These are phyloP conservation scores for Ophiognomonia clavigignenti-juglandacearum DNA, from an alignment of 2,329 filamentous ascomycete species.

Conservation along the genomic window DNA sequence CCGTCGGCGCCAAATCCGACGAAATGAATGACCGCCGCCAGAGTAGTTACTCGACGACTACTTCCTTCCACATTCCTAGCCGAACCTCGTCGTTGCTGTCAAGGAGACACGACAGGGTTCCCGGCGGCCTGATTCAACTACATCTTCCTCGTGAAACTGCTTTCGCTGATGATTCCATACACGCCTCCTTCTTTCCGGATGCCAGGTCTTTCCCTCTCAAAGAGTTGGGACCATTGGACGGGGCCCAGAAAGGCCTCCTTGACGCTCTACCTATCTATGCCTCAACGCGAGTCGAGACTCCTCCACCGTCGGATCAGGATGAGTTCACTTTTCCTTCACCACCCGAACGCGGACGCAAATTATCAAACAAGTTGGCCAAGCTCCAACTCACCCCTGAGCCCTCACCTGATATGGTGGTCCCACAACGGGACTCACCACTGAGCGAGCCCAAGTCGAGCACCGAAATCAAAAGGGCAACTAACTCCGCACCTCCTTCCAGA, in stretches of 20 bases:
- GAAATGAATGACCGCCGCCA: slow-evolving; percentile 11
- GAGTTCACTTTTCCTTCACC: slow-evolving; percentile 13
- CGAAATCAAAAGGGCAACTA: slow-evolving; percentile 3
- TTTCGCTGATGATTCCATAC: neutral
- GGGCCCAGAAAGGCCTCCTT: slow-evolving; percentile 6
- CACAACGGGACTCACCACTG: slow-evolving; percentile 10
- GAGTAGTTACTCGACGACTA: slow-evolving; percentile 8
- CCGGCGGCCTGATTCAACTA: slow-evolving; percentile 11
- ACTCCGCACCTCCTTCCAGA: slow-evolving; percentile 2
- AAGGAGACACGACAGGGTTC: slow-evolving; percentile 17
- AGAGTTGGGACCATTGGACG: neutral
- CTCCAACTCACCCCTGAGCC: slow-evolving; percentile 13
- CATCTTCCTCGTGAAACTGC: slow-evolving; percentile 13
- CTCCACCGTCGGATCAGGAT: slow-evolving; percentile 18
- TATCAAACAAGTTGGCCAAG: slow-evolving; percentile 1
- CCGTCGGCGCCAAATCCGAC: slow-evolving; percentile 1
- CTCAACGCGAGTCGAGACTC: slow-evolving; percentile 14
- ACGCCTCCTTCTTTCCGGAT: neutral
- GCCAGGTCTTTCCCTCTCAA: neutral
- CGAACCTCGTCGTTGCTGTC: slow-evolving; percentile 19
- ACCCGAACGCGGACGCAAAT: slow-evolving; percentile 9
- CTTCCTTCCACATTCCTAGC: slow-evolving; percentile 14
- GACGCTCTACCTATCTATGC: slow-evolving; percentile 17
- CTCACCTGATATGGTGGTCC: slow-evolving; percentile 16
- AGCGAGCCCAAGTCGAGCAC: slow-evolving; percentile 12